Evolutionary conservation across 805 yeast species (phyloP).

Genomic region (Ogataea zsoltii): DNA sequence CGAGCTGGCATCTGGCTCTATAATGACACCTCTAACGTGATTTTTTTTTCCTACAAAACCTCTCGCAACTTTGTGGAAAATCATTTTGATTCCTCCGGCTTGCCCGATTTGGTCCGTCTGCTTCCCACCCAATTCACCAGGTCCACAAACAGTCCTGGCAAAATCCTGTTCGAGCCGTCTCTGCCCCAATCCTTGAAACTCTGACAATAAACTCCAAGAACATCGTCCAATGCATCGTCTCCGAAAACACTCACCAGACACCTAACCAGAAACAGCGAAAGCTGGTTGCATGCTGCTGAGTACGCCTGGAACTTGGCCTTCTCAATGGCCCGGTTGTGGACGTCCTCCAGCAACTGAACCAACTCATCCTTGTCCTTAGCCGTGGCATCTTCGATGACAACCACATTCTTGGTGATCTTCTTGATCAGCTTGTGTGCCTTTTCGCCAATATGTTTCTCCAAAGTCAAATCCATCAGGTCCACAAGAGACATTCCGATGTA

Average conservation of each 20-base stretch:
- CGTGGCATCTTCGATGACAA: constrained; percentile 23
- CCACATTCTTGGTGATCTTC: constrained; percentile 50
- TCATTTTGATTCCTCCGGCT: too few species aligned
- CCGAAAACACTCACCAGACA: constrained; percentile 43
- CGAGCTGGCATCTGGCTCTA: too few species aligned
- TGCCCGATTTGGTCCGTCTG: constrained; percentile 34
- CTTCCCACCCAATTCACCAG: constrained; percentile 76
- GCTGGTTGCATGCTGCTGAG: constrained; percentile 59
- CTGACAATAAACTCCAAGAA: constrained; percentile 56
- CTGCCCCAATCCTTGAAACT: constrained; percentile 64
- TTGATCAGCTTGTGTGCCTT: constrained; percentile 75
- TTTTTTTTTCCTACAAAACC: too few species aligned
- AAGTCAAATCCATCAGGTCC: constrained; percentile 61
- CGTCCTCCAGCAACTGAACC: constrained; percentile 34
- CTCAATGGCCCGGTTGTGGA: constrained; percentile 47
- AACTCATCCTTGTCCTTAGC: constrained; percentile 15
- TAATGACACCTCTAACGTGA: too few species aligned
- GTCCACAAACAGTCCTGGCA: constrained; percentile 66
- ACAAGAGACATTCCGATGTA: constrained; percentile 57
- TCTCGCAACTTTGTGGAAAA: too few species aligned
- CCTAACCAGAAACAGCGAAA: constrained; percentile 66
- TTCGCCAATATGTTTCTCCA: constrained; percentile 68
- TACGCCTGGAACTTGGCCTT: constrained; percentile 50
- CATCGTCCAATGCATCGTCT: constrained; percentile 37
- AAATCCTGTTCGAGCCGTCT: constrained; percentile 45